These are phyloP conservation scores for Globisporangium iwayamae DNA, from an alignment of 352 stramenopile genomes.

Conservation along the genomic window DNA sequence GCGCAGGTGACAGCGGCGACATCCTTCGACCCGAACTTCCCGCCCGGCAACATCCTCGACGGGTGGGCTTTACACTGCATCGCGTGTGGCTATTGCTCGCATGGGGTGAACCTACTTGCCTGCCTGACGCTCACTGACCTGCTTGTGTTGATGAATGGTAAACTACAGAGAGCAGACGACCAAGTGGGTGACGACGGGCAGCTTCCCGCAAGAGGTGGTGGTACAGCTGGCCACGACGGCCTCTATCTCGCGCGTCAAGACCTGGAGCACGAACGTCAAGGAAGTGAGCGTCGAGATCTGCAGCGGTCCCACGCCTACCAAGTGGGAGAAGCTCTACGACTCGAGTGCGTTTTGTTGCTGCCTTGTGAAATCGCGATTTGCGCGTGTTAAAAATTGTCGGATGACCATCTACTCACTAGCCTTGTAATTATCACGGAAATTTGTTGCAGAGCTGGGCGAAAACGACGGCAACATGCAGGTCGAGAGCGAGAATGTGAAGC, in stretches of 20 bases:
- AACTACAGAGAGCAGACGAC: conserved; percentile 56
- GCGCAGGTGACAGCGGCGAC: conserved; percentile 77
- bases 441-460: conserved; percentile 59
- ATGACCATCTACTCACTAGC: neutral
- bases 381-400: neutral
- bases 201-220: conserved; percentile 78
- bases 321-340: conserved; percentile 81
- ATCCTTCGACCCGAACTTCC: conserved; percentile 67
- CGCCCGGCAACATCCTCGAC: conserved; percentile 76
- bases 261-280: conserved; percentile 75
- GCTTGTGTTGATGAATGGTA: neutral
- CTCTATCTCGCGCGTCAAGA: conserved; percentile 75
- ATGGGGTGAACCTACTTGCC: no score
- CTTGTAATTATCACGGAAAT: neutral
- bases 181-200: conserved; percentile 82
- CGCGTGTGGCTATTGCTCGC: no score
- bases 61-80: conserved; percentile 30
- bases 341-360: conserved; percentile 39
- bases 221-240: conserved; percentile 75
- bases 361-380: neutral
- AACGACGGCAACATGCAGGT: conserved; percentile 82
- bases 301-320: conserved; percentile 59
- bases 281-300: conserved; percentile 69
- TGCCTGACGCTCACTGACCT: neutral
- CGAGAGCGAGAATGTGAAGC: conserved; percentile 68